Percentiles rank a stretch among this genome's conserved stretches.
These are phyloP conservation scores for Darksidea phi DNA, from an alignment of 495 filamentous ascomycete genomes.

Conservation along the genomic window DNA sequence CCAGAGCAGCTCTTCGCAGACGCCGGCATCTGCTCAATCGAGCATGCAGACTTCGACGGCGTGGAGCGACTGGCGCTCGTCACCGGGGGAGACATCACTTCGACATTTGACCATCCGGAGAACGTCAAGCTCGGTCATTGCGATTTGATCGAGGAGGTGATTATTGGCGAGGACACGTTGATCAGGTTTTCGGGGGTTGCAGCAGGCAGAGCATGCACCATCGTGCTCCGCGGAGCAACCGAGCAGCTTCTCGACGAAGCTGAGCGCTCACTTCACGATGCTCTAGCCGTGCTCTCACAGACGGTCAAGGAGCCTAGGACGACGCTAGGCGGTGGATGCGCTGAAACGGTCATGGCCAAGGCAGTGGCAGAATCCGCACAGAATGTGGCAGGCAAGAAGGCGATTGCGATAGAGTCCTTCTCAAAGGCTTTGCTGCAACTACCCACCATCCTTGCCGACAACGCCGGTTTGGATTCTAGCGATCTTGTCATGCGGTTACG, in stretches of 20 bases:
- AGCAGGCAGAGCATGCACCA: slow-evolving; percentile 91
- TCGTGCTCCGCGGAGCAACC: slow-evolving; percentile 92
- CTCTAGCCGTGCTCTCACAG: slow-evolving; percentile 93
- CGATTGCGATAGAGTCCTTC: slow-evolving; percentile 87
- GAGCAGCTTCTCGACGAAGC: slow-evolving; percentile 96
- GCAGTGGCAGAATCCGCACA: slow-evolving; percentile 92
- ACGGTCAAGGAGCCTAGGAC: slow-evolving; percentile 92
- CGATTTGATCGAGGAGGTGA: slow-evolving; percentile 94
- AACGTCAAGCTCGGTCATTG: slow-evolving; percentile 93
- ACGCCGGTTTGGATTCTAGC: slow-evolving; percentile 91
- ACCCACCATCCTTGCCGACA: slow-evolving; percentile 95
- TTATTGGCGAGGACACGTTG: slow-evolving; percentile 94
- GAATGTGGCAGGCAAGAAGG: slow-evolving; percentile 94
- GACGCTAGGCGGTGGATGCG: slow-evolving; percentile 91
- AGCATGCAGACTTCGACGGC: slow-evolving; percentile 98
- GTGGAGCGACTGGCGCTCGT: slow-evolving; percentile 93
- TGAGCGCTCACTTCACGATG: slow-evolving; percentile 93
- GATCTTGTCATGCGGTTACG: slow-evolving; percentile 89
- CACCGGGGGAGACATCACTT: slow-evolving; percentile 94
- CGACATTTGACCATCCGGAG: slow-evolving; percentile 96
- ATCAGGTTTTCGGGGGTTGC: slow-evolving; percentile 97
- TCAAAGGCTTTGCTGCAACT: slow-evolving; percentile 85
- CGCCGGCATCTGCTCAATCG: slow-evolving; percentile 95
- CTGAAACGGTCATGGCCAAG: slow-evolving; percentile 98
- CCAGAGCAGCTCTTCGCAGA: slow-evolving; percentile 98